Evolutionary conservation across 495 filamentous ascomycete genomes (phyloP).

Genomic region (Xylaria cubensis): DNA sequence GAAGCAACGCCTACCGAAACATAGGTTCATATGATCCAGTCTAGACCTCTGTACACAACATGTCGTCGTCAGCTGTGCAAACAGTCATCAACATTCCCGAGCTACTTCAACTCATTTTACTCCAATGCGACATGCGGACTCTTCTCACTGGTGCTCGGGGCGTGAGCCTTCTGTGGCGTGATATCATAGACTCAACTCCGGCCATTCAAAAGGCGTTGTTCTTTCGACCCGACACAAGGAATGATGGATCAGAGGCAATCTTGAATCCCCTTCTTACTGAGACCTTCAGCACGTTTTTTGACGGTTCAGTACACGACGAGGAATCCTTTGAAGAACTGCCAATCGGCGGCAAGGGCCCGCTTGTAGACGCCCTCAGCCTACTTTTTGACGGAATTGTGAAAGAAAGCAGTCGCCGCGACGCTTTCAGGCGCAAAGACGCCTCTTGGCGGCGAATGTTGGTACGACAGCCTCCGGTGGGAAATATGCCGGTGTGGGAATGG

Average conservation of each 20-base stretch:
- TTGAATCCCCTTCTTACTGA: not conserved
- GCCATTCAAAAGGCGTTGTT: conserved; percentile 5
- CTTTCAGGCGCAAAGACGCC: not conserved
- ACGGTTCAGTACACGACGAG: not conserved
- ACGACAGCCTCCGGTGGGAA: not conserved
- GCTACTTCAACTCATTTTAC: not conserved
- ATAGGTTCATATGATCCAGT: not conserved
- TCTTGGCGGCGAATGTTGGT: conserved; percentile 1
- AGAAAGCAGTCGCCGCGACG: not conserved
- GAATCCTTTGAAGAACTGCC: not conserved
- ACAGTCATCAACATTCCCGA: not conserved
- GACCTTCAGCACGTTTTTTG: not conserved
- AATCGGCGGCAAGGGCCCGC: not conserved
- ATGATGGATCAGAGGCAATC: not conserved
- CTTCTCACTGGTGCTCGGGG: not conserved
- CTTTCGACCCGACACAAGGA: not conserved
- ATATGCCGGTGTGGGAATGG: too few relatives aligned
- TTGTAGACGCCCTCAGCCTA: too few relatives aligned
- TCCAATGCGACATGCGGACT: not conserved
- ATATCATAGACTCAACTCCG: not conserved
- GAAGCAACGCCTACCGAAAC: not conserved
- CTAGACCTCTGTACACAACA: not conserved
- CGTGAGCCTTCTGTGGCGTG: not conserved
- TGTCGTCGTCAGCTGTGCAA: not conserved
- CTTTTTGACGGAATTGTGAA: too few relatives aligned